These are phyloP conservation scores for Trypanosoma rangeli DNA, from an alignment of 208 protist species.

Conservation along the genomic window DNA sequence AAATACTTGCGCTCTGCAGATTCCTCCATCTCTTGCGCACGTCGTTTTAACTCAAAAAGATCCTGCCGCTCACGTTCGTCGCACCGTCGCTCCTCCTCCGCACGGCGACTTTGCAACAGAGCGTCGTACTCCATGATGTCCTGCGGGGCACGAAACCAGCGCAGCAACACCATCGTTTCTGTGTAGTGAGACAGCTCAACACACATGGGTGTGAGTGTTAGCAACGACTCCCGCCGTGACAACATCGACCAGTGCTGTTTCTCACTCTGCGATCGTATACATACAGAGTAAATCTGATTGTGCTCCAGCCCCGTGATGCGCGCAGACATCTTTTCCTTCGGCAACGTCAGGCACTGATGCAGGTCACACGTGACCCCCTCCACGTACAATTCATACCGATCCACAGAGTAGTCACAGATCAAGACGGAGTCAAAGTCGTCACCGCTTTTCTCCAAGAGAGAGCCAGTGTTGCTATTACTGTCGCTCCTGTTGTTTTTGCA, in stretches of 20 bases:
- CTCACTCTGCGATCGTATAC: conserved; percentile 74
- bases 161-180: conserved; percentile 64
- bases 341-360: conserved; percentile 47
- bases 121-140: conserved; percentile 47
- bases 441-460: not conserved
- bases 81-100: conserved; percentile 61
- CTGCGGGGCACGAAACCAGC: conserved; percentile 60
- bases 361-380: conserved; percentile 65
- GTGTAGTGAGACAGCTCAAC: conserved; percentile 61
- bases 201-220: conserved; percentile 74
- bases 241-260: conserved; percentile 84
- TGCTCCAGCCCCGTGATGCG: conserved; percentile 63
- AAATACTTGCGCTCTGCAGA: conserved; percentile 41
- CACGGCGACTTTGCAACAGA: conserved; percentile 45
- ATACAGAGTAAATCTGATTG: conserved; percentile 83
- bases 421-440: conserved; percentile 42
- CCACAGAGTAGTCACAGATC: conserved; percentile 72
- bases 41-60: conserved; percentile 80
- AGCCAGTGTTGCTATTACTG: not conserved
- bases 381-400: conserved; percentile 75
- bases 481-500: not conserved
- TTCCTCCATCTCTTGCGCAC: conserved; percentile 74
- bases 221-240: conserved; percentile 74
- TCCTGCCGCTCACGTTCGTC: conserved; percentile 81
- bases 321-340: conserved; percentile 46